Base-by-base conservation (phyloP, 2,329 filamentous ascomycete species). In the Keithomyces neogunnii region DNA sequence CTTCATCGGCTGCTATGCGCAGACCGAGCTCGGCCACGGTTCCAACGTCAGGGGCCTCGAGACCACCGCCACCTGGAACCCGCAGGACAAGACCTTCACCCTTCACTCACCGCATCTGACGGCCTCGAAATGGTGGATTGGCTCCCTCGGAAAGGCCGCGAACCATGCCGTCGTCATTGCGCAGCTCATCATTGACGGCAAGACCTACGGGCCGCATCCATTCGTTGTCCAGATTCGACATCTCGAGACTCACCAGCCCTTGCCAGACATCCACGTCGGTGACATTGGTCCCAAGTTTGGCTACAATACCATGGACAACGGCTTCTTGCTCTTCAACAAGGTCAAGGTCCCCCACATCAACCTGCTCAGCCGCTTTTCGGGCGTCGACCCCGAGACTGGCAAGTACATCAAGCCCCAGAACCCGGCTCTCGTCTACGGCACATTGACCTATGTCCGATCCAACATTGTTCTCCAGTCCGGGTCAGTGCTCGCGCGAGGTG, bases 71-170 rank as follows among this genome's bases (percentile, higher is more conserved):
- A 88, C 81, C 0, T 90, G 85, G 85, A 85, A 88, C 61, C 71
- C 80, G 0, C 72, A 82, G 4, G 84, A 88, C 66, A 85, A 88
- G 74, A 88, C 82, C 3, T 90, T 91, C 60, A 84, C 75, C 11
- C 74, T 91, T 36, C 82, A 90, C 67, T 88, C 85, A 0, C 87
- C 87, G 8, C 75, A 81, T 55, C 73, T 90, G 51, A 90, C 87
- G 2, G 80, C 86, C 0, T 85, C 84, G 35, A 92, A 92, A 64
- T 92, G 86, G 86, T 91, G 88, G 88, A 89, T 89, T 59, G 88
- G 88, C 1, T 87, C 85, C 9, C 75, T 91, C 3, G 88, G 87
- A 48, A 77, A 85, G 59, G 84, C 84, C 3, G 87, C 88, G 44
- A 91, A 88, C 63, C 77, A 89, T 62, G 87, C 87, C 1, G 81